Base-by-base conservation (phyloP, 2,329 filamentous ascomycete species). In the Ceratocystis alfenasii region DNA sequence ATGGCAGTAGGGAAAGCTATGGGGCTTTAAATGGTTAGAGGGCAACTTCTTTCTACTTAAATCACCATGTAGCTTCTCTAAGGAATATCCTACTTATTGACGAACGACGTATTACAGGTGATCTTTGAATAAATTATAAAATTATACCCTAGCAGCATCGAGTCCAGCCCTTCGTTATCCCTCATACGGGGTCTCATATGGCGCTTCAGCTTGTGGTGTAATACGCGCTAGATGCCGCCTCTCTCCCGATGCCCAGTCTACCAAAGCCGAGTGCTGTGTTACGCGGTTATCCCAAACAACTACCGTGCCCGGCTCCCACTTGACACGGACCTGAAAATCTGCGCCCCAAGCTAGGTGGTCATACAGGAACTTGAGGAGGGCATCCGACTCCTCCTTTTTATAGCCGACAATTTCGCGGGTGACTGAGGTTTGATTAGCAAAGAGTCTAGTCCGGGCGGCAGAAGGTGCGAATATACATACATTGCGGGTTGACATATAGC, bases 221-320 rank as follows among this genome's bases (percentile, higher is more conserved):
- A 95, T 87, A 55, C 90, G 82, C 4, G 89, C 90, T 68, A 95
- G 75, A 76, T 95, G 90, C 63, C 90, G 81, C 67, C 90, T 79
- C 74, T 89, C 84, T 2, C 89, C 89, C 73, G 84, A 84, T 70
- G 87, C 83, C 90, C 90, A 95, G 74, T 95, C 90, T 2, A 93
- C 78, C 48, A 93, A 77, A 1, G 90, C 90, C 5, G 87, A 87
- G 74, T 95, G 90, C 70, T 85, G 82, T 8, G 88, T 91, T 0
- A 92, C 83, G 41, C 89, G 80, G 77, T 93, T 94, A 74, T 94
- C 90, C 89, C 89, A 95, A 0, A 93, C 85, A 1, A 94, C 88
- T 0, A 95, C 89, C 0, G 88, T 93, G n/a, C 84, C 82, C 55
- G 84, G 80, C 70, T 85, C 84, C 90, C 90, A 95, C 74, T 87